Base-by-base conservation (phyloP, 2,329 filamentous ascomycete species). In the Ramichloridium luteum region DNA sequence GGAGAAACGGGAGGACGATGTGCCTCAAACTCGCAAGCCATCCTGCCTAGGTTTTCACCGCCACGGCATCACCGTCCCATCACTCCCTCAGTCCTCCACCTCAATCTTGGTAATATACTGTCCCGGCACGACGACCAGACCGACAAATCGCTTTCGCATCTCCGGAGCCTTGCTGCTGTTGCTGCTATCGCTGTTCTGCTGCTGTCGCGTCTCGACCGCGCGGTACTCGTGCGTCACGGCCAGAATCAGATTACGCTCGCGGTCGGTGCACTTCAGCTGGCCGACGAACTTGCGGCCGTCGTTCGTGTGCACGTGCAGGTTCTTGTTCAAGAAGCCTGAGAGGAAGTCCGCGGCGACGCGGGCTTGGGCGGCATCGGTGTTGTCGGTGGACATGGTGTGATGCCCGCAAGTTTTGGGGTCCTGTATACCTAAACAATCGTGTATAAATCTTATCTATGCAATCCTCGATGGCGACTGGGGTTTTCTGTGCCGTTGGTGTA, bases 261-360 rank as follows among this genome's bases (percentile, higher is more conserved):
- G 75, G 63, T 98, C 90, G 16, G 86, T 94, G 63, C 90, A 98
- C 59, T 92, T 94, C 61, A 98, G 81, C 41, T 76, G 70, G 13
- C 90, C 90, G 34, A 85, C 74, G 57, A 96, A 98, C 55, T 93
- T 76, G 38, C 90, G 81, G 11, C 73, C 74, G 54, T 96, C 88
- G 4, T 75, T 81, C 10, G 80, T 82, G 47, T 80, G 72, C 33
- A 96, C 63, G 36, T 85, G 77, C 18, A 96, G 61, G 23, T 74
- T 81, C 55, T 82, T 82, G 55, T 56, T 55, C 11, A 58, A 38
- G 25, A 56, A 44, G n/a, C 38, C 35, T 4, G 40, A 36, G 13
- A 58, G 48, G 39, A 49, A 56, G n/a, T 37, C 36, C 1, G 39
- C 34, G 4, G 48, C 45, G 15, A 23, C n/a, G n/a, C n/a, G n/a